A percentile compares a stretch with the other conserved stretches of the same genome.
phyloP scores from a whole-genome alignment of 805 yeast species.

The Candida hungchunana region DNA sequence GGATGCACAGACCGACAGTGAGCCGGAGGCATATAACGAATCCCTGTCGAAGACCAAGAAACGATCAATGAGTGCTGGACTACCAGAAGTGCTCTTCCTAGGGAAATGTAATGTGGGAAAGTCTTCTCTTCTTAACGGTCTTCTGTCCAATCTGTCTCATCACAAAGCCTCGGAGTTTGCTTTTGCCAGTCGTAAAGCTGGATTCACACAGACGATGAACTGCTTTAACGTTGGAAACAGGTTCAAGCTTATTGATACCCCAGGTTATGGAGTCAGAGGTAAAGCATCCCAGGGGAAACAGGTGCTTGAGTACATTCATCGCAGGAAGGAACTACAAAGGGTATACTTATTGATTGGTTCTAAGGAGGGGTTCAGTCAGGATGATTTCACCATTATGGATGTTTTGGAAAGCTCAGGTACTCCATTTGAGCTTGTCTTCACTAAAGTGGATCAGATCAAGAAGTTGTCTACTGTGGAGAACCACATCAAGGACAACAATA shows the following conservation, averaged over 20 bases:
- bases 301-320: slow-evolving; percentile 56
- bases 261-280: slow-evolving; percentile 85
- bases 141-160: slow-evolving; percentile 40
- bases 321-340: slow-evolving; percentile 49
- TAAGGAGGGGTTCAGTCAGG: slow-evolving; percentile 50
- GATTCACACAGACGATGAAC: slow-evolving; percentile 59
- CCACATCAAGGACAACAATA: slow-evolving; percentile 33
- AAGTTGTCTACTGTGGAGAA: slow-evolving; percentile 35
- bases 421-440: slow-evolving; percentile 70
- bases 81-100: slow-evolving; percentile 73
- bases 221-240: slow-evolving; percentile 63
- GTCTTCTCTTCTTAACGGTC: slow-evolving; percentile 65
- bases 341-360: slow-evolving; percentile 63
- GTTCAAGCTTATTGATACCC: slow-evolving; percentile 73
- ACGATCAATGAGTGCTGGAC: slow-evolving; percentile 20
- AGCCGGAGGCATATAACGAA: slow-evolving; percentile 10
- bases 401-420: slow-evolving; percentile 50
- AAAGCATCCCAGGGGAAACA: slow-evolving; percentile 62
- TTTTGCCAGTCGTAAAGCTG: slow-evolving; percentile 49
- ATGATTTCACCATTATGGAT: slow-evolving; percentile 51
- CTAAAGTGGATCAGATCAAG: slow-evolving; percentile 64
- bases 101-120: slow-evolving; percentile 90
- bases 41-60: slow-evolving; percentile 3
- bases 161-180: slow-evolving; percentile 39
- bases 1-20: slow-evolving; percentile 12